Percentiles rank a stretch among this genome's conserved stretches.
Evolutionary conservation across 331 rosid species (phyloP).

Genomic region (Rosa hybrid): DNA sequence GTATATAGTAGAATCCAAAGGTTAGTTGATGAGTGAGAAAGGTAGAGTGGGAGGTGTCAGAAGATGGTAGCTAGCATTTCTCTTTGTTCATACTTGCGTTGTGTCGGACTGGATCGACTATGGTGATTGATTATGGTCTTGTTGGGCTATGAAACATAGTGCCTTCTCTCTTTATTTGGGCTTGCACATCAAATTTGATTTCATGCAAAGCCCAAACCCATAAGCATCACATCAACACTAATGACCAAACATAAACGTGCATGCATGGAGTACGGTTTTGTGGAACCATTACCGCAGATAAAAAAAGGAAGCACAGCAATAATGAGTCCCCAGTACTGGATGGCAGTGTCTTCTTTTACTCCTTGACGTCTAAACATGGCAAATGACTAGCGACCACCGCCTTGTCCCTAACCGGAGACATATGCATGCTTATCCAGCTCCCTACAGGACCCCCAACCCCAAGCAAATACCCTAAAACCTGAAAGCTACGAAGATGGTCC

Average conservation of each 20-base stretch:
- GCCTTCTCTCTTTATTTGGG: background rate
- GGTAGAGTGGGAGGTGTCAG: too few relatives aligned
- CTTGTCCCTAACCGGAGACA: background rate
- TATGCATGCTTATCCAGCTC: background rate
- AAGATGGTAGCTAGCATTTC: too few relatives aligned
- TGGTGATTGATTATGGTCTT: background rate
- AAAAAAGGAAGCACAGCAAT: background rate
- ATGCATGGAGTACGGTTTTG: background rate
- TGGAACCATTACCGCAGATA: background rate
- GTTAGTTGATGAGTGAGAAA: too few relatives aligned
- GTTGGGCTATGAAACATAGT: background rate
- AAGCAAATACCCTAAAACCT: background rate
- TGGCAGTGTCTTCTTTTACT: background rate
- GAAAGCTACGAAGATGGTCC: constrained; percentile 4
- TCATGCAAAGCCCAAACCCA: background rate
- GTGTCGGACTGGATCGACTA: too few relatives aligned
- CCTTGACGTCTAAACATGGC: constrained; percentile 12
- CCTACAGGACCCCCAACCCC: background rate
- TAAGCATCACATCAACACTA: background rate
- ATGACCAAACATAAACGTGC: background rate
- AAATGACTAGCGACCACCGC: constrained; percentile 4
- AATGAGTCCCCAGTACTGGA: background rate
- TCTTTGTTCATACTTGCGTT: too few relatives aligned
- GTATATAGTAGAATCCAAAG: too few relatives aligned
- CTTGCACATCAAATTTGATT: background rate